A percentile compares a stretch with the other conserved stretches of the same genome.
Conservation (phyloP, 2,329 filamentous ascomycete genomes). For the Geosmithia morbida region DNA sequence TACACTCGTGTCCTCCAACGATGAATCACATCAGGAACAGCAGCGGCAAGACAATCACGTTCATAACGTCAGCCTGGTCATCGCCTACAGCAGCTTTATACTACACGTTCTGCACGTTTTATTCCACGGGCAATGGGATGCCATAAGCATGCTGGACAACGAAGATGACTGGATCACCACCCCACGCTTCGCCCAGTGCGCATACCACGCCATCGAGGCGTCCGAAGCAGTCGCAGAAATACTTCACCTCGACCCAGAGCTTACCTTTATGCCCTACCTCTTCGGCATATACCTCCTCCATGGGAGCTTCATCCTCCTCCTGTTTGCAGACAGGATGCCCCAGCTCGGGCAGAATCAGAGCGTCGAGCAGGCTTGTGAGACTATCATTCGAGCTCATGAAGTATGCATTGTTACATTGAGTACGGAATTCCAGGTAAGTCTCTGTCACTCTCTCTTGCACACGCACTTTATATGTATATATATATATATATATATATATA, state of each 20-base stretch:
- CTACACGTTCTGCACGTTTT: conserved; percentile 32
- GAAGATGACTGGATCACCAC: conserved; percentile 33
- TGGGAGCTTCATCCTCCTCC: conserved; percentile 31
- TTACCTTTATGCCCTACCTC: conserved; percentile 36
- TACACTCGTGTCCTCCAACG: background rate
- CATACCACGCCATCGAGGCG: conserved; percentile 29
- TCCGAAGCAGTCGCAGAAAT: conserved; percentile 29
- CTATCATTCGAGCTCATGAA: conserved; percentile 33
- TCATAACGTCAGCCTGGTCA: conserved; percentile 21
- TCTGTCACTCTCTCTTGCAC: background rate
- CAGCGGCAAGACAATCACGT: background rate
- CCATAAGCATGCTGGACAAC: conserved; percentile 32
- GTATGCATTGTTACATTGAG: conserved; percentile 33
- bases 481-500: no score
- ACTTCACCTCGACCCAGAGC: conserved; percentile 29
- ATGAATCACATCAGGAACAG: background rate
- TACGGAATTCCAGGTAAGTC: conserved; percentile 30
- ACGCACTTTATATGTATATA: no score
- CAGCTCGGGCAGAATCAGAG: conserved; percentile 27
- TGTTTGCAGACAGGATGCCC: conserved; percentile 33
- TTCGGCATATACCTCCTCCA: conserved; percentile 37
- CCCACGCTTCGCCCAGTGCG: conserved; percentile 26
- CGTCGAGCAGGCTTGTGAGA: conserved; percentile 32
- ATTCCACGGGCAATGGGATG: conserved; percentile 33
- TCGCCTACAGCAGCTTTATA: conserved; percentile 31